Conservation (phyloP, 108 stramenopile genomes). For the Skeletonema menzelii region DNA sequence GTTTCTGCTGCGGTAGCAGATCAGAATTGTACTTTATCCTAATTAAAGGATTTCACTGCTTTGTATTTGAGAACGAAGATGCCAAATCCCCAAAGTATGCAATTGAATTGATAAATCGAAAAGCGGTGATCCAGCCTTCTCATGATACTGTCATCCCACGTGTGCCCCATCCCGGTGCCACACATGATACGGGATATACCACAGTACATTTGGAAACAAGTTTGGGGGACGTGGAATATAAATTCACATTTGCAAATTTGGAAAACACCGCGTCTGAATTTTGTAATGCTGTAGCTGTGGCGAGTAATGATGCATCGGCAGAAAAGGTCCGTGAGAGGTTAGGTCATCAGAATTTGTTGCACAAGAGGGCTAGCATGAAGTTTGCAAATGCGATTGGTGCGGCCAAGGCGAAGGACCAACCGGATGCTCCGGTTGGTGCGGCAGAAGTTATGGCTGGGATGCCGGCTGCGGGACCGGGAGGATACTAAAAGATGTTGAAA, state of each 20-base stretch:
- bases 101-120: slow-evolving; percentile 61
- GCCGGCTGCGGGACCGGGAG: slow-evolving; percentile 11
- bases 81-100: slow-evolving; percentile 71
- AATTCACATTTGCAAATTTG: slow-evolving; percentile 49
- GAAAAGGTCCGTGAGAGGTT: slow-evolving; percentile 50
- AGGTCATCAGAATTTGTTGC: slow-evolving; percentile 71
- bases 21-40: slow-evolving; percentile 54
- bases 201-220: slow-evolving; percentile 55
- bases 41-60: slow-evolving; percentile 83
- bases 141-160: slow-evolving; percentile 11
- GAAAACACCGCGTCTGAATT: slow-evolving; percentile 43
- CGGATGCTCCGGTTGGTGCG: slow-evolving; percentile 52
- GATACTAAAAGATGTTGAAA: background rate
- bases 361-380: slow-evolving; percentile 56
- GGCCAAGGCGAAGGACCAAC: slow-evolving; percentile 76
- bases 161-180: slow-evolving; percentile 28
- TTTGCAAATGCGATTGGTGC: slow-evolving; percentile 68
- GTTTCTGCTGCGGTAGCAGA: slow-evolving; percentile 19
- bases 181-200: slow-evolving; percentile 17
- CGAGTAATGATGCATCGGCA: slow-evolving; percentile 27
- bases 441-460: slow-evolving; percentile 54
- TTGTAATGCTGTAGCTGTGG: slow-evolving; percentile 36
- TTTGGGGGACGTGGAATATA: slow-evolving; percentile 80
- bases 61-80: slow-evolving; percentile 64
- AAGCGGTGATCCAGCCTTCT: slow-evolving; percentile 38